Evolutionary conservation across 176 grass and related monocot genomes (phyloP).

Genomic region (Zoysia japonica): DNA sequence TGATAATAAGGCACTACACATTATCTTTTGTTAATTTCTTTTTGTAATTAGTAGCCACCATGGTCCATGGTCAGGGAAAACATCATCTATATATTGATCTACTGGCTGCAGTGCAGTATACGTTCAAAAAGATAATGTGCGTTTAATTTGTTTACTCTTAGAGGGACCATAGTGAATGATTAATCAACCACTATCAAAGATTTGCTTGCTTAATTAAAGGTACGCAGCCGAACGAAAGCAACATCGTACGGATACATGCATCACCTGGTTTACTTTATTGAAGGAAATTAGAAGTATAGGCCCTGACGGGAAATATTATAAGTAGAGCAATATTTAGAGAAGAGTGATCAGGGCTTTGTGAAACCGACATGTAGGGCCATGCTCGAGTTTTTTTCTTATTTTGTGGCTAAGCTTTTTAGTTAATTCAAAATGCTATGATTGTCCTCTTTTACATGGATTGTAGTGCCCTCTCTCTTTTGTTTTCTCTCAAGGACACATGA

Average conservation of each 20-base stretch:
- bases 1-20: constrained; percentile 26
- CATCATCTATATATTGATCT: constrained; percentile 1
- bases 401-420: too few species aligned
- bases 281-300: neutral
- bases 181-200: constrained; percentile 47
- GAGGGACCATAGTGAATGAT: constrained; percentile 45
- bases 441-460: neutral
- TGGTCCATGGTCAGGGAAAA: neutral
- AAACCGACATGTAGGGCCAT: constrained; percentile 7
- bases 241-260: constrained; percentile 57
- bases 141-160: constrained; percentile 28
- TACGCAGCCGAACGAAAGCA: constrained; percentile 42
- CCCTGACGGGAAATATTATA: neutral
- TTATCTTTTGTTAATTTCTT: constrained; percentile 13
- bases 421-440: neutral
- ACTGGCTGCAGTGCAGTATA: constrained; percentile 31
- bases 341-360: neutral
- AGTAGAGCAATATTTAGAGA: neutral
- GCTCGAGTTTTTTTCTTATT: neutral
- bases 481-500: neutral
- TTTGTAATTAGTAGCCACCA: neutral
- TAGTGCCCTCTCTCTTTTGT: neutral
- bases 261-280: constrained; percentile 2
- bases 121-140: constrained; percentile 7
- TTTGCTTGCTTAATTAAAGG: constrained; percentile 35